Evolutionary conservation across 208 protist species (phyloP).

Genomic region (Trypanosoma conorhini): DNA sequence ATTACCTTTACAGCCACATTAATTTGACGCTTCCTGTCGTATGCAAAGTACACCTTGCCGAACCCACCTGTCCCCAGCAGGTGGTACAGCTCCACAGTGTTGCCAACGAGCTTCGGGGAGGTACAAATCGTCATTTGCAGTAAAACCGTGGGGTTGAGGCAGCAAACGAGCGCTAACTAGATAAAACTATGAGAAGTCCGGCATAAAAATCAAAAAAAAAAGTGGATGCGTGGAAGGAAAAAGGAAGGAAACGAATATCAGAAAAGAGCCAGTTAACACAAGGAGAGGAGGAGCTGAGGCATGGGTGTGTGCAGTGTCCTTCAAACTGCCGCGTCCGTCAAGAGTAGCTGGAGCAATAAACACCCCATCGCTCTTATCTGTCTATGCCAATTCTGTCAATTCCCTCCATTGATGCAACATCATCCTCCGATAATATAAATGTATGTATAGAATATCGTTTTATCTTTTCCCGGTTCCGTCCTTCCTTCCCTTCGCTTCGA

Average conservation of each 20-base stretch:
- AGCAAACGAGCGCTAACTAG: conserved; percentile 3
- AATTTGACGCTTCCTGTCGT: conserved; percentile 69
- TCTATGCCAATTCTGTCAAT: neutral
- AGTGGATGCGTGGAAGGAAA: neutral
- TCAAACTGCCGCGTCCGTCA: neutral
- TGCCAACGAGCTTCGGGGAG: conserved; percentile 45
- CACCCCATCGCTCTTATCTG: conserved; percentile 1
- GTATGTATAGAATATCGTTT: neutral
- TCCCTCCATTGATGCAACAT: neutral
- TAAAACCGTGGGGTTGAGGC: neutral
- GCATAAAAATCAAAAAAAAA: conserved; percentile 15
- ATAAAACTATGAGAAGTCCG: neutral
- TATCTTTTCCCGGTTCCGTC: neutral
- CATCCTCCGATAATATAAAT: neutral
- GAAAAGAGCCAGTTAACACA: neutral
- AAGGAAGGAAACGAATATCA: neutral
- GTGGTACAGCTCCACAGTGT: conserved; percentile 77
- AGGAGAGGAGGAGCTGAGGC: no score
- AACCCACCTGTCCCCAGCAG: conserved; percentile 88
- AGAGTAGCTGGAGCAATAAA: neutral
- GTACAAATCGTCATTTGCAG: conserved; percentile 18
- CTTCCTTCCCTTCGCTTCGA: neutral
- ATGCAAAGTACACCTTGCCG: conserved; percentile 86
- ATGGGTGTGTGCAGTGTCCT: no score
- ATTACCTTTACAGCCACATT: conserved; percentile 94